A percentile compares a stretch with the other conserved stretches of the same genome.
Evolutionary conservation across 805 yeast genomes (phyloP).

Genomic region (Lipomyces sp.): DNA sequence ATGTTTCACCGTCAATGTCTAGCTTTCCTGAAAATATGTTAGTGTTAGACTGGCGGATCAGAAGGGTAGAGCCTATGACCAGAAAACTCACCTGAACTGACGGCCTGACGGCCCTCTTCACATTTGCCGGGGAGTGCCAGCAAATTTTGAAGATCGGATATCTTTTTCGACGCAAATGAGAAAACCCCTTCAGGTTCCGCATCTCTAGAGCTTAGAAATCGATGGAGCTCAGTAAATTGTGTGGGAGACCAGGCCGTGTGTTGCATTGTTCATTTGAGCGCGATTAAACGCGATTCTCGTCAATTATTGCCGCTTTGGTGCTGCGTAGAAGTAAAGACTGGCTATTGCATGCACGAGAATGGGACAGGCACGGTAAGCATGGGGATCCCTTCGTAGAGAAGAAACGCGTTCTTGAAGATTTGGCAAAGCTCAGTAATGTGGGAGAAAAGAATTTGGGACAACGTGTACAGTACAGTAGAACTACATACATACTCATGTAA

Average conservation of each 20-base stretch:
- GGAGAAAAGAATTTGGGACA: no score
- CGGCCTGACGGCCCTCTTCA: conserved; percentile 37
- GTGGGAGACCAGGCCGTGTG: conserved; percentile 22
- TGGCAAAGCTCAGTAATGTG: no score
- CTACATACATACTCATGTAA: no score
- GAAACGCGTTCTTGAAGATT: no score
- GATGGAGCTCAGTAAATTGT: conserved; percentile 16
- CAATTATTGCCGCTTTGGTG: background rate
- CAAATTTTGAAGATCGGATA: conserved; percentile 39
- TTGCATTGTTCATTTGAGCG: background rate
- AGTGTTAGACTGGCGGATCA: conserved; percentile 33
- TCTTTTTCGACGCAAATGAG: background rate
- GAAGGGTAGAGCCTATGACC: background rate
- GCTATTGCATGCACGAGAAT: no score
- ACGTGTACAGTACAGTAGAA: no score
- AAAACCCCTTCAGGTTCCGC: conserved; percentile 1
- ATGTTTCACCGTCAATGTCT: conserved; percentile 52
- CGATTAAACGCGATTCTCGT: background rate
- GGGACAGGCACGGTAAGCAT: no score
- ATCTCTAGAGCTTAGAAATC: conserved; percentile 5
- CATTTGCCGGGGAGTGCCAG: conserved; percentile 40
- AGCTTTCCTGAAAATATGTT: conserved; percentile 45
- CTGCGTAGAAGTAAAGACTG: no score
- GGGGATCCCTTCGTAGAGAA: no score
- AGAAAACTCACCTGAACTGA: conserved; percentile 34